Evolutionary conservation across 1,139 yeast species (phyloP).

Genomic region (Pneumocystis sp.): DNA sequence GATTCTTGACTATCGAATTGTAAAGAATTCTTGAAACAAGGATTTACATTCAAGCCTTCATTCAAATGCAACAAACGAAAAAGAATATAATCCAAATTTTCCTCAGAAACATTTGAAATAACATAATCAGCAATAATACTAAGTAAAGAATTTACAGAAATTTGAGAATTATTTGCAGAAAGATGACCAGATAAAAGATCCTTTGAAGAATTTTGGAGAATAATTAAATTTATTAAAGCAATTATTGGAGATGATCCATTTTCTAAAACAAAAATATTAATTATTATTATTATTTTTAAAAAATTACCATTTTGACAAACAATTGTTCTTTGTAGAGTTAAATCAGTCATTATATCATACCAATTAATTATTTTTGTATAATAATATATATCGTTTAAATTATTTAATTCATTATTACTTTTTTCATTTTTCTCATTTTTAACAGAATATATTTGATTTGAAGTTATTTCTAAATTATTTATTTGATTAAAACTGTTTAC

Average conservation of each 20-base stretch:
- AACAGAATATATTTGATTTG: neutral
- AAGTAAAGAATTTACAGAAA: slow-evolving; percentile 2
- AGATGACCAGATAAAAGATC: neutral
- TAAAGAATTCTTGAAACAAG: slow-evolving; percentile 57
- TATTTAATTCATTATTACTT: neutral
- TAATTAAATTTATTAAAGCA: slow-evolving; percentile 5
- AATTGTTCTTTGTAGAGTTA: neutral
- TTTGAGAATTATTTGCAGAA: neutral
- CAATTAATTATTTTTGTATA: neutral
- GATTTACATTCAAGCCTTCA: slow-evolving; percentile 61
- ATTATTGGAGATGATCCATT: slow-evolving; percentile 7
- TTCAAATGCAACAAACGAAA: slow-evolving; percentile 45
- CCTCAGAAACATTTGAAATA: neutral
- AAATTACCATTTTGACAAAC: neutral
- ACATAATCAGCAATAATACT: slow-evolving; percentile 4
- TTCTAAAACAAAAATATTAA: neutral
- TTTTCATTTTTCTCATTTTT: neutral
- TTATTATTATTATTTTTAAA: neutral
- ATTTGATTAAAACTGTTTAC: neutral
- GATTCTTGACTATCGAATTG: slow-evolving; percentile 28
- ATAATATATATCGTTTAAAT: neutral
- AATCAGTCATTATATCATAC: neutral
- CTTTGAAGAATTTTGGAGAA: neutral
- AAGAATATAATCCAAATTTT: neutral
- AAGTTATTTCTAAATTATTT: neutral